These are phyloP conservation scores for Pseudopyrenochaeta lycopersici DNA, from an alignment of 2,329 filamentous ascomycete genomes.

Conservation along the genomic window DNA sequence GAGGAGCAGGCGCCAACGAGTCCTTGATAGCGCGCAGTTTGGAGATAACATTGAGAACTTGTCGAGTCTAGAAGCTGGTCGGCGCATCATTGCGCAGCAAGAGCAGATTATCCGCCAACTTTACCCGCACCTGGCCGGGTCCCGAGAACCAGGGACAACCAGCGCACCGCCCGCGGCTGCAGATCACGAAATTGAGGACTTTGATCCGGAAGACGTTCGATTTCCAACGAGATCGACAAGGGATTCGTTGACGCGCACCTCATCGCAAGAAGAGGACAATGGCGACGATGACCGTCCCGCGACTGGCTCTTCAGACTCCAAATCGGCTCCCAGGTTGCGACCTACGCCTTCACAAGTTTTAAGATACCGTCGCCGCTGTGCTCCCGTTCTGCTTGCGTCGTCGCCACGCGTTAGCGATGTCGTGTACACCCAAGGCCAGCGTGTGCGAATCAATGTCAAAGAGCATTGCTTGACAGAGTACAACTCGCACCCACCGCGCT, in stretches of 20 bases:
- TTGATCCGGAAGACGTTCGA: slow-evolving; percentile 49
- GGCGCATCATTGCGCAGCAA: slow-evolving; percentile 57
- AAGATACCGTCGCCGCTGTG: slow-evolving; percentile 58
- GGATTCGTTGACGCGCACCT: slow-evolving; percentile 17
- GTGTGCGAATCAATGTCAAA: slow-evolving; percentile 56
- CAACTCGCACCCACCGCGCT: slow-evolving; percentile 55
- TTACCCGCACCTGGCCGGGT: slow-evolving; percentile 54
- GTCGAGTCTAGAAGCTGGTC: slow-evolving; percentile 40
- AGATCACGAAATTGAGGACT: slow-evolving; percentile 47
- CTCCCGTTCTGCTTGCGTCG: slow-evolving; percentile 55
- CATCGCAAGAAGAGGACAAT: slow-evolving; percentile 30
- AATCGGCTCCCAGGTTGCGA: slow-evolving; percentile 41
- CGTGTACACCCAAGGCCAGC: slow-evolving; percentile 53
- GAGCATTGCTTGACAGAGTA: slow-evolving; percentile 54
- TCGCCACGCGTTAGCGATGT: slow-evolving; percentile 57
- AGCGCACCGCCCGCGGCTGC: slow-evolving; percentile 17
- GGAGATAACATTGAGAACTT: slow-evolving; percentile 44
- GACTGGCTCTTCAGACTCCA: slow-evolving; percentile 39
- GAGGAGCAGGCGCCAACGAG: slow-evolving; percentile 49
- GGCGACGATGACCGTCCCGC: slow-evolving; percentile 25
- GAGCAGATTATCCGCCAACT: slow-evolving; percentile 58
- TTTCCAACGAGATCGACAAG: slow-evolving; percentile 36
- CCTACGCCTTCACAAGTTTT: slow-evolving; percentile 47
- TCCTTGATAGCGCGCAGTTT: slow-evolving; percentile 44
- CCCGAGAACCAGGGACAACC: slow-evolving; percentile 14